Base-by-base conservation (phyloP, 805 yeast species). In the Jamesozyma hellenica region DNA sequence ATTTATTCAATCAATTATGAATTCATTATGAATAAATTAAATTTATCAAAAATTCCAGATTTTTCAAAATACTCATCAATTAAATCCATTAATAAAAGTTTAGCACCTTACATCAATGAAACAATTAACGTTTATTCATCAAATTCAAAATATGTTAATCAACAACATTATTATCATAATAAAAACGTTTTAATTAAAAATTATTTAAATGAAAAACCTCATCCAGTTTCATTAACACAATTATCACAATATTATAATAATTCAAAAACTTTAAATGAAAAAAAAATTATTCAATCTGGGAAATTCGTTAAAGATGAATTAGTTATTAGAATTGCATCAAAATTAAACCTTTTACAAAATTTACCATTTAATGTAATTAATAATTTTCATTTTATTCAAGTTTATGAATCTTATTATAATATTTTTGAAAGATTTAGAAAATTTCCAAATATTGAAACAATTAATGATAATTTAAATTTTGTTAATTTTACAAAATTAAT, bases 221-320 rank as follows among this genome's bases (percentile, higher is more conserved):
- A 85, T 56, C 95, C 97, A 0, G 94, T 90, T 17, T 80, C 95
- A 1, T 60, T 92, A n/a, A 68, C 85, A 38, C 96, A 90, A 52
- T 62, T 90, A 48, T 95, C 96, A 1, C 86, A 86, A 32, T 90
- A 82, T 56, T 96, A 96, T 35, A 79, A 80, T 50, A 60, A 59
- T 42, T 57, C 63, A 1, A 46, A 51, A n/a, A 73, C 72, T 28
- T 60, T 90, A 38, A 82, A 86, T 12, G 75, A 75, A 47, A 84
- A 79, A 28, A 87, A 88, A 62, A 69, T 90, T 36, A 65, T 90
- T 10, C 68, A 79, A 32, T 79, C 92, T 45, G 97, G 96, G 15
- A 85, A 82, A 54, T 92, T 90, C 56, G 96, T 87, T 1, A 67
- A 94, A 35, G 68, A 81, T 31, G 97, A 90, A 55, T 64, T 92